phyloP scores from a whole-genome alignment of 164 flowering plant genomes.

The Stephania cephalantha region DNA sequence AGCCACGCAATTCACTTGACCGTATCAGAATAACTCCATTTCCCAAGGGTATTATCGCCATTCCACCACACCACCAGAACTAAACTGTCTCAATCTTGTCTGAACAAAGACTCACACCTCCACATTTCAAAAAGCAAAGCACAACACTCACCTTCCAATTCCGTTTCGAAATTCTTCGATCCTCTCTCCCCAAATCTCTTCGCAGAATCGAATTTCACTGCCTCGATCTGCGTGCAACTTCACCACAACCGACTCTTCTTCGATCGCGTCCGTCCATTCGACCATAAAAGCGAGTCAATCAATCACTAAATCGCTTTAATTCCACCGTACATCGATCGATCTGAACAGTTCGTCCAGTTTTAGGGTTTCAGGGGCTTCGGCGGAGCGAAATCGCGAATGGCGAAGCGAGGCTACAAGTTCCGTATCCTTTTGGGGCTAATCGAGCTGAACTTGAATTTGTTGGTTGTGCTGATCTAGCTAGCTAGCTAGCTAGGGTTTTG shows the following conservation, averaged over 20 bases:
- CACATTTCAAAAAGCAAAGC: neutral
- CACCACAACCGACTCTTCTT: too few species aligned
- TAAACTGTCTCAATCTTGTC: neutral
- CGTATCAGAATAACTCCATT: neutral
- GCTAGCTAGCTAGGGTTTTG: neutral
- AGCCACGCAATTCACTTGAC: neutral
- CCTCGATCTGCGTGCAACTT: neutral
- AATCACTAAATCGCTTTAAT: neutral
- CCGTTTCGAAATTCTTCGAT: conserved; percentile 2
- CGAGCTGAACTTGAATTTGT: neutral
- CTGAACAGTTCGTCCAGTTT: neutral
- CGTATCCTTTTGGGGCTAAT: conserved; percentile 57
- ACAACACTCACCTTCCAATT: neutral
- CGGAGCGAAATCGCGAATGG: conserved; percentile 31
- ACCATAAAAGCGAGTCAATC: neutral
- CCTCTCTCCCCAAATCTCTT: conserved; percentile 12
- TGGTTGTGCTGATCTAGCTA: conserved; percentile 6
- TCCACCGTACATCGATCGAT: neutral
- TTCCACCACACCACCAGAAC: neutral
- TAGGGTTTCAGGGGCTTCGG: neutral
- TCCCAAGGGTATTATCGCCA: neutral
- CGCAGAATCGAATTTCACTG: neutral
- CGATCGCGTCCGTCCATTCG: too few species aligned
- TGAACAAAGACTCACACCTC: neutral
- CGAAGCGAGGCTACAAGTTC: conserved; percentile 71